These are phyloP conservation scores for Haematococcus sp. DNA, from an alignment of 139 green algal species.

Conservation along the genomic window DNA sequence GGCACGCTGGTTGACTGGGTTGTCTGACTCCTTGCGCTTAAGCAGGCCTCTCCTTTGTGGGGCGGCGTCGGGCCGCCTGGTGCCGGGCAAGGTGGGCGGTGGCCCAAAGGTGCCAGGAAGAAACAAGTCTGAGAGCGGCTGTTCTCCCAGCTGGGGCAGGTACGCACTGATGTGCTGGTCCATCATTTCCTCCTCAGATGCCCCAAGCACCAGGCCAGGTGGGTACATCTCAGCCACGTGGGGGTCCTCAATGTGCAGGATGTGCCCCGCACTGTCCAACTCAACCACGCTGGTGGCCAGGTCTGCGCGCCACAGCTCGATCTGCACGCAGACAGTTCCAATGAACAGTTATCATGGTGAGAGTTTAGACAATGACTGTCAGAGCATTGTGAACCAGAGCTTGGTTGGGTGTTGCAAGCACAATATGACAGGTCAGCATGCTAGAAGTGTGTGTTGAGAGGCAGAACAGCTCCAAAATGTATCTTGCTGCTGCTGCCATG, in stretches of 20 bases:
- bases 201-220: not conserved
- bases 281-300: slow-evolving; percentile 27
- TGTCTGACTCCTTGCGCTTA: no score
- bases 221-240: not conserved
- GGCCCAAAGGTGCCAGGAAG: not conserved
- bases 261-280: slow-evolving; percentile 6
- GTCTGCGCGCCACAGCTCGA: slow-evolving; percentile 36
- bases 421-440: no score
- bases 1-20: no score
- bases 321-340: not conserved
- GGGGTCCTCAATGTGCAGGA: not conserved
- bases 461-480: no score
- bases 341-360: no score
- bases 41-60: no score
- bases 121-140: slow-evolving; percentile 2
- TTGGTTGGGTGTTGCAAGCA: no score
- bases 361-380: no score
- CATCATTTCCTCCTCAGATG: not conserved
- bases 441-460: no score
- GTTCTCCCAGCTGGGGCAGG: not conserved
- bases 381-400: no score
- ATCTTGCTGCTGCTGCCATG: no score
- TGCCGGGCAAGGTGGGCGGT: not conserved
- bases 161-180: not conserved
- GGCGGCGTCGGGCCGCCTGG: no score